Conservation (phyloP, 2,329 filamentous ascomycete genomes). For the Aspergillus luchuensis region DNA sequence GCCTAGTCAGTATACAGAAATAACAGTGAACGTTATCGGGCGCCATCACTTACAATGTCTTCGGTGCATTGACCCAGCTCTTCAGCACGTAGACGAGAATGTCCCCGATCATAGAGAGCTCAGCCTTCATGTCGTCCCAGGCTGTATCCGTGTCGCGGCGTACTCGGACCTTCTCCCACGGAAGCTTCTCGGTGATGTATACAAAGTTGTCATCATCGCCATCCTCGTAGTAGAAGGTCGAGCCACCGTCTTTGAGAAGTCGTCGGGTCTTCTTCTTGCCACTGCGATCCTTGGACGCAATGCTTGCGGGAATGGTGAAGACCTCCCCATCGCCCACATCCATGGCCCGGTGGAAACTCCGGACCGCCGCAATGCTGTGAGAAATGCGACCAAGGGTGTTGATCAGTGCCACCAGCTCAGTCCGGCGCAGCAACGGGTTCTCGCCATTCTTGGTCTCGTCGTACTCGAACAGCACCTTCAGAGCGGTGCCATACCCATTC, state of each 20-base stretch:
- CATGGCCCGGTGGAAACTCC: constrained; percentile 64
- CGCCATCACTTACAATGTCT: constrained; percentile 63
- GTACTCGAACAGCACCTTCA: constrained; percentile 96
- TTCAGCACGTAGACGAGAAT: constrained; percentile 67
- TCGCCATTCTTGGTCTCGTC: constrained; percentile 66
- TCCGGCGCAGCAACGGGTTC: constrained; percentile 75
- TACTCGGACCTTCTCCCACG: constrained; percentile 33
- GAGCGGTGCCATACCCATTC: constrained; percentile 86
- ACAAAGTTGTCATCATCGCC: constrained; percentile 46
- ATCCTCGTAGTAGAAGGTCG: constrained; percentile 40
- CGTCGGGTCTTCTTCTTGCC: constrained; percentile 17
- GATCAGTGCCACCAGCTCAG: constrained; percentile 89
- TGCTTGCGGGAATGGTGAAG: constrained; percentile 31
- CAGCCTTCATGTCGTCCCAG: constrained; percentile 62
- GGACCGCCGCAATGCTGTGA: constrained; percentile 73
- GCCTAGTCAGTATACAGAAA: neutral
- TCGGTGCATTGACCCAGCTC: constrained; percentile 71
- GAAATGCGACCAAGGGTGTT: constrained; percentile 91
- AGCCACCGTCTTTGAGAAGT: constrained; percentile 37
- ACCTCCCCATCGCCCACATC: constrained; percentile 38
- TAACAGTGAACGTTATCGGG: neutral
- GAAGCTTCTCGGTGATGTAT: constrained; percentile 31
- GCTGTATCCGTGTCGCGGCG: constrained; percentile 48
- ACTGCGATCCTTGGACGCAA: constrained; percentile 28
- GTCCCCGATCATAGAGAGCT: constrained; percentile 64